A percentile compares a stretch with the other conserved stretches of the same genome.
Conservation (phyloP, 148 eudicot species). For the Selenicereus undatus region DNA sequence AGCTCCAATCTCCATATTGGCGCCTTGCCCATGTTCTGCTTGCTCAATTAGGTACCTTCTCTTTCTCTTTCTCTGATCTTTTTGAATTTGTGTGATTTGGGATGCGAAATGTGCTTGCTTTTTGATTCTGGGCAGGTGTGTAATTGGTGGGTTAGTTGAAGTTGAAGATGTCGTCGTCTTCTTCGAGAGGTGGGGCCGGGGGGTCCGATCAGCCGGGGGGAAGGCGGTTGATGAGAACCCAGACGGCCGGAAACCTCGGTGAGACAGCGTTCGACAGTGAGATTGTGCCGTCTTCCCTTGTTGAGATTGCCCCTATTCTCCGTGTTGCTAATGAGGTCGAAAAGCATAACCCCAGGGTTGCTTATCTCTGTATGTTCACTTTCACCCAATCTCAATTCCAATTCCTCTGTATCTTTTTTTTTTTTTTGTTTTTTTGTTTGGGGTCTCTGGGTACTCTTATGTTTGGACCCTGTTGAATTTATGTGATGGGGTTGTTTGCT, state of each 20-base stretch:
- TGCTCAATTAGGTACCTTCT: neutral
- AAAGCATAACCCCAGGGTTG: constrained; percentile 85
- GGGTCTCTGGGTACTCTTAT: no score
- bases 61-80: neutral
- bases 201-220: constrained; percentile 64
- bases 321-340: constrained; percentile 99
- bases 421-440: neutral
- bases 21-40: neutral
- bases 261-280: constrained; percentile 93
- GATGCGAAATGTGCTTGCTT: neutral
- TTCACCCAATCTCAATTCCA: neutral
- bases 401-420: neutral
- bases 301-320: constrained; percentile 92
- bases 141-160: neutral
- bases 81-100: neutral
- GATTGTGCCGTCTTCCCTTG: constrained; percentile 92
- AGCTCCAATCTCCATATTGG: neutral
- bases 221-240: constrained; percentile 79
- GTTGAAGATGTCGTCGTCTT: constrained; percentile 19
- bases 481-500: no score
- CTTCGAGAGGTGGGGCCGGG: constrained; percentile 28
- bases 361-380: constrained; percentile 71
- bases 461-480: no score
- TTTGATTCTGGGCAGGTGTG: neutral
- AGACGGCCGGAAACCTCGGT: constrained; percentile 83